Evolutionary conservation across 2,329 filamentous ascomycete species (phyloP).

Genomic region (Alternaria sp.): DNA sequence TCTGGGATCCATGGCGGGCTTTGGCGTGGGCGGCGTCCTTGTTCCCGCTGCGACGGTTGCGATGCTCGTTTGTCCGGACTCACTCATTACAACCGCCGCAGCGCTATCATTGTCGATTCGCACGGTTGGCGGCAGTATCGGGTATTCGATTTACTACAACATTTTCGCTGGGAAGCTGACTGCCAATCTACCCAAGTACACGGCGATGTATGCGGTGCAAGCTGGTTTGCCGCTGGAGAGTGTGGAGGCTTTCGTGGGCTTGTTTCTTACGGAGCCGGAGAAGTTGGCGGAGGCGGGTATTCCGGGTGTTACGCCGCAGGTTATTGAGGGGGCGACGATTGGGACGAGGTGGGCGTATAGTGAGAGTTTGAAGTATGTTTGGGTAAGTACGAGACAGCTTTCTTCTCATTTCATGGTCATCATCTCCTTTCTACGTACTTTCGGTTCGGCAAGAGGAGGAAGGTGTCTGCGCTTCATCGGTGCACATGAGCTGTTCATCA

Average conservation of each 20-base stretch:
- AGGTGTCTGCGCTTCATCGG: too few relatives aligned
- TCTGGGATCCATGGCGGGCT: conserved; percentile 42
- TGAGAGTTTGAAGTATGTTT: conserved; percentile 42
- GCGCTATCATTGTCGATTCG: conserved; percentile 56
- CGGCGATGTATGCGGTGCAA: conserved; percentile 37
- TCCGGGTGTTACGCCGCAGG: conserved; percentile 35
- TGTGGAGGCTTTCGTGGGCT: conserved; percentile 45
- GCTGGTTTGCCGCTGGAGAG: conserved; percentile 49
- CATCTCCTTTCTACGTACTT: too few relatives aligned
- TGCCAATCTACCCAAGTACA: conserved; percentile 32
- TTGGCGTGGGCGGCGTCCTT: conserved; percentile 48
- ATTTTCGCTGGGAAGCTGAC: conserved; percentile 42
- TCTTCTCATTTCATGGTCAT: too few relatives aligned
- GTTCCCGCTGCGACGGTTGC: conserved; percentile 45
- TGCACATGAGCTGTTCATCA: too few relatives aligned
- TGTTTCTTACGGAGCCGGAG: conserved; percentile 35
- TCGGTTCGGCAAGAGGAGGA: too few relatives aligned
- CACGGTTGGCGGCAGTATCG: conserved; percentile 48
- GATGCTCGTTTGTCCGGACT: conserved; percentile 43
- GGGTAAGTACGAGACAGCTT: too few relatives aligned
- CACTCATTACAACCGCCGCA: conserved; percentile 47
- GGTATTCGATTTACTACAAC: conserved; percentile 47
- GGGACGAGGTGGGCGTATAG: conserved; percentile 40
- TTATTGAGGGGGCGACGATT: conserved; percentile 34
- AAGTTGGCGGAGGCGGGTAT: conserved; percentile 21